A percentile compares a stretch with the other conserved stretches of the same genome.
Conservation (phyloP, 495 filamentous ascomycete genomes). For the Penicillium dipodomyicola region DNA sequence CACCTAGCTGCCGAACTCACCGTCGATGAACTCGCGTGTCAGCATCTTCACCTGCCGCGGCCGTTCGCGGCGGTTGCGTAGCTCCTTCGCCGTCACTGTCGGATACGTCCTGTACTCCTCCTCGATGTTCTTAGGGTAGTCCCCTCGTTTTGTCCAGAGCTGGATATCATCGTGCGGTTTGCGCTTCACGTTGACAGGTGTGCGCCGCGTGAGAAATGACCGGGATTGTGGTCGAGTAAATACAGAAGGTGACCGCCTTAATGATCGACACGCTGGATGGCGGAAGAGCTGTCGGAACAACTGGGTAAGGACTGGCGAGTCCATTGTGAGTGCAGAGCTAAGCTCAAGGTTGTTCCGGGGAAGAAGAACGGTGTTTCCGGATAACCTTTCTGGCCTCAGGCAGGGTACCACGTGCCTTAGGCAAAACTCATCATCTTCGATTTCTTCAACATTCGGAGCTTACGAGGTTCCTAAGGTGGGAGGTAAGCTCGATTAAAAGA, state of each 20-base stretch:
- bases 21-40: slow-evolving; percentile 95
- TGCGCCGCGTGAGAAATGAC: slow-evolving; percentile 42
- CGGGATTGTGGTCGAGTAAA: slow-evolving; percentile 38
- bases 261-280: slow-evolving; percentile 61
- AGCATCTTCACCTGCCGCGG: slow-evolving; percentile 94
- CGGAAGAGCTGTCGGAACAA: slow-evolving; percentile 82
- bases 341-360: slow-evolving; percentile 9
- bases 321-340: slow-evolving; percentile 56
- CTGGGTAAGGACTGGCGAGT: slow-evolving; percentile 72
- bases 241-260: slow-evolving; percentile 38
- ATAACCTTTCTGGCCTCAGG: slow-evolving; percentile 7
- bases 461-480: no score
- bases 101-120: slow-evolving; percentile 79
- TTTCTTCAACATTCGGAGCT: background rate
- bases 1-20: slow-evolving; percentile 42
- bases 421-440: slow-evolving; percentile 2
- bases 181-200: slow-evolving; percentile 30
- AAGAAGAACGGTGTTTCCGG: slow-evolving; percentile 4
- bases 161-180: slow-evolving; percentile 34
- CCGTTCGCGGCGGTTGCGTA: slow-evolving; percentile 68
- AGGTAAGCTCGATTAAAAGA: background rate
- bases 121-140: slow-evolving; percentile 69
- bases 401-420: slow-evolving; percentile 20
- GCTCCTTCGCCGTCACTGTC: slow-evolving; percentile 74
- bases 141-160: slow-evolving; percentile 77